Percentiles rank a stretch among this genome's conserved stretches.
phyloP scores from a whole-genome alignment of 169 alveolate species.

The Cryptosporidium xiaoi region DNA sequence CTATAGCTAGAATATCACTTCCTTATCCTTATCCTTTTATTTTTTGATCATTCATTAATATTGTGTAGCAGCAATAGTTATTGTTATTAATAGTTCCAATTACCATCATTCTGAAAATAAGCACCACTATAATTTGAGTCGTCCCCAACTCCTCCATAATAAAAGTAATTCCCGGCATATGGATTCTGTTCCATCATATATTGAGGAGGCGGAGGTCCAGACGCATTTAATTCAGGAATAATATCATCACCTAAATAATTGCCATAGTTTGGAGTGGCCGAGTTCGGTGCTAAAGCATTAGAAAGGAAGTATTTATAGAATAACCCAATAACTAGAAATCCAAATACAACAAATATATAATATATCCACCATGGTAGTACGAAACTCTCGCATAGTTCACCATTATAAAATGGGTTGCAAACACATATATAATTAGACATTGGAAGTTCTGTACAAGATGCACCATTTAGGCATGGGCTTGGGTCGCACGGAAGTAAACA shows the following conservation, averaged over 20 bases:
- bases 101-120: constrained; percentile 26
- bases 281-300: constrained; percentile 12
- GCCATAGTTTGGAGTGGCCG: constrained; percentile 38
- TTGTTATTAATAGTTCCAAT: constrained; percentile 29
- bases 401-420: constrained; percentile 55
- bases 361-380: constrained; percentile 71
- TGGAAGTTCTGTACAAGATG: constrained; percentile 41
- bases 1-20: no score
- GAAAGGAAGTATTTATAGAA: constrained; percentile 33
- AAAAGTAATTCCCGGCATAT: not conserved
- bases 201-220: constrained; percentile 34
- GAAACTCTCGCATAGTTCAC: constrained; percentile 41
- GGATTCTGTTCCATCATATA: constrained; percentile 3
- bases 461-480: constrained; percentile 55
- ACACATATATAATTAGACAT: constrained; percentile 38
- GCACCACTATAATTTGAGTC: not conserved
- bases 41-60: no score
- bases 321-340: constrained; percentile 26
- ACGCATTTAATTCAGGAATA: not conserved
- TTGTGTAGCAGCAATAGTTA: no score
- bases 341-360: constrained; percentile 18
- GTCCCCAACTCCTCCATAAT: not conserved
- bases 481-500: constrained; percentile 68
- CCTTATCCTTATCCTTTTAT: no score
- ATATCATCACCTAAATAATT: not conserved